These are phyloP conservation scores for Zygoascus meyerae DNA, from an alignment of 1,139 yeast species.

Conservation along the genomic window DNA sequence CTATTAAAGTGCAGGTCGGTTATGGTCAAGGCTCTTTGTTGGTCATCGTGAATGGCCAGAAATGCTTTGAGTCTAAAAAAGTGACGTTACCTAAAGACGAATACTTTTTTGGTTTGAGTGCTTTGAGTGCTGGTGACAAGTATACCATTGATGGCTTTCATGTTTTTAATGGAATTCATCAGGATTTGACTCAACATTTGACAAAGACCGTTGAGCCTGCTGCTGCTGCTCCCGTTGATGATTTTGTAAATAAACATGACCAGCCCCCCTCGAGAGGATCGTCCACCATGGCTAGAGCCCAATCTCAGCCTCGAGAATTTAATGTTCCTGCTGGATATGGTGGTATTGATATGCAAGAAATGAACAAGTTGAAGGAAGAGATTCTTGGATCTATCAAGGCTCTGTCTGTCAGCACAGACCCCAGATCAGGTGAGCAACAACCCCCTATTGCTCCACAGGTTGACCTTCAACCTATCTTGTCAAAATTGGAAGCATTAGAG, in stretches of 20 bases:
- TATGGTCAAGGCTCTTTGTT: slow-evolving; percentile 30
- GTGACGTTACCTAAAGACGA: slow-evolving; percentile 29
- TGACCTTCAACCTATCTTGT: neutral
- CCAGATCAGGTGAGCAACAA: slow-evolving; percentile 10
- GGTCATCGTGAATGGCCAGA: slow-evolving; percentile 37
- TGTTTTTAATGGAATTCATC: slow-evolving; percentile 17
- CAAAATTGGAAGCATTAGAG: slow-evolving; percentile 10
- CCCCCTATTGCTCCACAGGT: neutral
- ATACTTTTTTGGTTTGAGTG: slow-evolving; percentile 34
- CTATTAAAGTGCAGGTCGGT: slow-evolving; percentile 30
- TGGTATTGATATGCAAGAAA: slow-evolving; percentile 6
- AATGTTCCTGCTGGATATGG: neutral
- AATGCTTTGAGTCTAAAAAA: slow-evolving; percentile 33
- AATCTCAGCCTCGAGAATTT: neutral
- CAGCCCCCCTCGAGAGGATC: slow-evolving; percentile 5
- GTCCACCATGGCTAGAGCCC: slow-evolving; percentile 9
- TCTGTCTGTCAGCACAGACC: slow-evolving; percentile 13
- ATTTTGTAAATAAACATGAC: slow-evolving; percentile 2
- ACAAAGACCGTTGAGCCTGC: slow-evolving; percentile 17
- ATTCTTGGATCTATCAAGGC: slow-evolving; percentile 18
- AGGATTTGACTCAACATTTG: slow-evolving; percentile 10
- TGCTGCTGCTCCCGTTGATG: slow-evolving; percentile 1
- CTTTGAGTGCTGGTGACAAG: slow-evolving; percentile 26
- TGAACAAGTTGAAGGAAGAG: slow-evolving; percentile 15
- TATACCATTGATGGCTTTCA: slow-evolving; percentile 31